Evolutionary conservation across 768 basidiomycete genomes (phyloP), one percentile per base, ranked within the genome.

Genomic region (Phanerochaete carnosa): DNA sequence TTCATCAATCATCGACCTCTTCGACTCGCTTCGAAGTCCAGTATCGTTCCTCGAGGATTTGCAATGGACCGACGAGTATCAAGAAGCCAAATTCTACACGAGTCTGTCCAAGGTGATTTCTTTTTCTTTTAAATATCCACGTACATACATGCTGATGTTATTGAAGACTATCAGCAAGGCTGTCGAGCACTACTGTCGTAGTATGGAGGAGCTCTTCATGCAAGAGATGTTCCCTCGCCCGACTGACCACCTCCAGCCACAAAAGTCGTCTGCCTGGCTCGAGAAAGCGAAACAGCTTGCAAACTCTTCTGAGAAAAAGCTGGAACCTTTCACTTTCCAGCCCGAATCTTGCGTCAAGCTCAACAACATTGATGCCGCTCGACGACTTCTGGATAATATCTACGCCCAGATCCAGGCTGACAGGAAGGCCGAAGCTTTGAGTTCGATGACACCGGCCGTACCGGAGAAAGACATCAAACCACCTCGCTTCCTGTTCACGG

Each of bases 1-100:
- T 66, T 95, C 95, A n/a, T 98, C 96, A 0, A 95, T 99, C 57
- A 88, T 95, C 25, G 97, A 99, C 73, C 80, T 99, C 1, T 98
- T 98, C 68, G 94, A 94, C 63, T 97, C 95, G 2, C 80, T 98
- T 57, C 86, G 92, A 54, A 94, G 92, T 66, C 94, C 96, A 0
- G 89, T 95, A 67, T 83, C 84, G 59, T 95, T 97, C 74, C 74
- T 99, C 47, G 84, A 92, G 71, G 91, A 92, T 51, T 77, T 99
- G 43, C 84, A 95, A 62, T 99, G 97, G 97, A 87, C 89, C 12
- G 93, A 98, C 69, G 85, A 87, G 52, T 91, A 90, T 64, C 90
- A 95, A 70, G 83, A 92, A 61, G 94, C 94, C 3, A 80, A 88
- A 49, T 99, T 98, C 74, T 90, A 92, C 68, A 97, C 95, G 0